Evolutionary conservation across 2,329 filamentous ascomycete species (phyloP).

Genomic region (Teratosphaeria pseudoeucalypti): DNA sequence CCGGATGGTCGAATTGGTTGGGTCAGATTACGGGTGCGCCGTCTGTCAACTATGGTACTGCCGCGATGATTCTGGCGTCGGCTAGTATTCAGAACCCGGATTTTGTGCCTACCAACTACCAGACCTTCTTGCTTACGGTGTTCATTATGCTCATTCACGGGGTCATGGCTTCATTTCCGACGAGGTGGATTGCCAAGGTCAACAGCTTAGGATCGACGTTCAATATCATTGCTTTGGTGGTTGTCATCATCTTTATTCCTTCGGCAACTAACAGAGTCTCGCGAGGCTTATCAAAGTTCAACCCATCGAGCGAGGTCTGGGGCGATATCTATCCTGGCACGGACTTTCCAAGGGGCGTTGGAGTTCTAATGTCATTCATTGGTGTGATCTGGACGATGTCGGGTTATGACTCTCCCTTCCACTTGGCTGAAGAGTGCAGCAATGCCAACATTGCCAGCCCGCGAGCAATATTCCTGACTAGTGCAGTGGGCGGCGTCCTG

Average conservation of each 20-base stretch:
- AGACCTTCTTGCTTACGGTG: conserved; percentile 57
- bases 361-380: conserved; percentile 62
- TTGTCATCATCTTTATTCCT: conserved; percentile 60
- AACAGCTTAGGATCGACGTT: conserved; percentile 61
- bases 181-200: conserved; percentile 57
- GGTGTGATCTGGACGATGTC: conserved; percentile 58
- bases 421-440: conserved; percentile 64
- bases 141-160: conserved; percentile 57
- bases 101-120: conserved; percentile 56
- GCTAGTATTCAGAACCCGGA: conserved; percentile 56
- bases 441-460: conserved; percentile 62
- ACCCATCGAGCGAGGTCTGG: conserved; percentile 51
- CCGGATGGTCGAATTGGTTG: conserved; percentile 62
- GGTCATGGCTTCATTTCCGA: conserved; percentile 59
- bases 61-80: conserved; percentile 62
- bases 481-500: conserved; percentile 52
- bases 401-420: conserved; percentile 58
- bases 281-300: conserved; percentile 49
- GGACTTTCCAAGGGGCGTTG: conserved; percentile 56
- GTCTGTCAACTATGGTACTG: conserved; percentile 55
- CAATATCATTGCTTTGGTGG: conserved; percentile 57
- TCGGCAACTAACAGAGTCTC: conserved; percentile 42
- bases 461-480: conserved; percentile 61
- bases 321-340: conserved; percentile 56
- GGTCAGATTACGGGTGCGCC: conserved; percentile 57